Evolutionary conservation across 164 flowering plant genomes (phyloP).

Genomic region (Macadamia tetraphylla): DNA sequence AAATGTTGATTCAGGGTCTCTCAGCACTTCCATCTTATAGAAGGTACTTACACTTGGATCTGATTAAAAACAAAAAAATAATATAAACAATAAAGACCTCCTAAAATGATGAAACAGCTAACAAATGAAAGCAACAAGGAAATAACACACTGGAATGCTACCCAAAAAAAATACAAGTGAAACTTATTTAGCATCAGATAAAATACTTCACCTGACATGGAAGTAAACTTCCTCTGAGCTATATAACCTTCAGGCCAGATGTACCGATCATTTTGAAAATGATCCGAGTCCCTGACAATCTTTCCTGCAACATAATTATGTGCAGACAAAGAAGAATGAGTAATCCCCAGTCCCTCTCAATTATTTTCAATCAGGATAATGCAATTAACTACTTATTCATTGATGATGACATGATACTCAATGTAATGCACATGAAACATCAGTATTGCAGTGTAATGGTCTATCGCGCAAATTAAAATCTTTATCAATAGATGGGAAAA

Average conservation of each 20-base stretch:
- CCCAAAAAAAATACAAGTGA: neutral
- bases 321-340: neutral
- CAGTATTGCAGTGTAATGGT: neutral
- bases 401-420: neutral
- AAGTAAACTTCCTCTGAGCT: constrained; percentile 57
- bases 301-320: constrained; percentile 44
- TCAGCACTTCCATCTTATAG: constrained; percentile 78
- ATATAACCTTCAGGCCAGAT: constrained; percentile 81
- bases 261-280: constrained; percentile 42
- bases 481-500: neutral
- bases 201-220: constrained; percentile 38
- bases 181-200: neutral
- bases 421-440: neutral
- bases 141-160: neutral
- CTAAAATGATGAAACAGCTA: neutral
- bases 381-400: neutral
- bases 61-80: constrained; percentile 18
- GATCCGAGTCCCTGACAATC: constrained; percentile 54
- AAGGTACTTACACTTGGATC: constrained; percentile 36
- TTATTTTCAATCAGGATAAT: neutral
- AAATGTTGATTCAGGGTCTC: constrained; percentile 48
- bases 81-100: neutral
- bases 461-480: neutral
- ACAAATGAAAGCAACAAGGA: neutral
- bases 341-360: neutral